phyloP scores from a whole-genome alignment of 805 yeast species.

The Kazachstania psychrophila region DNA sequence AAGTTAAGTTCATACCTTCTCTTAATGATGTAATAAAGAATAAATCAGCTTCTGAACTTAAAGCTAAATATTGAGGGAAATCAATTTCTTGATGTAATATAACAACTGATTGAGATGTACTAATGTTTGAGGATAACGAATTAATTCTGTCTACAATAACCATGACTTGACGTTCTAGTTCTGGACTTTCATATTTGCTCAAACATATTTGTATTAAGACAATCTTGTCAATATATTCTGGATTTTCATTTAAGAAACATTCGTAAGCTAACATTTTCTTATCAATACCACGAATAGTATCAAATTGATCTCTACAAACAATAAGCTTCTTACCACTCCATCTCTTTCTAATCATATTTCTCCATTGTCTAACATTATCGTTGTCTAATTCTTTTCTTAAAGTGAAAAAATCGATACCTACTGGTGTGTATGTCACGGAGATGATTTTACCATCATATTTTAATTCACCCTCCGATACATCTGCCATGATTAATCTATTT shows the following conservation, averaged over 20 bases:
- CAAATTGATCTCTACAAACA: conserved; percentile 83
- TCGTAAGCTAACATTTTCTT: conserved; percentile 86
- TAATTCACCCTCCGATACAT: conserved; percentile 52
- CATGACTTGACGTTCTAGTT: conserved; percentile 64
- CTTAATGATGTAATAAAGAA: conserved; percentile 87
- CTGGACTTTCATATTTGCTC: conserved; percentile 48
- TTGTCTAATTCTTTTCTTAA: conserved; percentile 40
- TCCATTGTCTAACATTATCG: conserved; percentile 54
- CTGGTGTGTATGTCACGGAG: conserved; percentile 51
- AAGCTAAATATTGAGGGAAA: conserved; percentile 81
- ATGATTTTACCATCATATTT: conserved; percentile 51
- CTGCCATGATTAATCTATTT: conserved; percentile 73
- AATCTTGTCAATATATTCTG: conserved; percentile 56
- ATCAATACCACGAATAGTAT: conserved; percentile 76
- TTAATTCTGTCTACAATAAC: conserved; percentile 80
- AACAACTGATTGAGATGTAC: conserved; percentile 74
- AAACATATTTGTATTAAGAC: conserved; percentile 78
- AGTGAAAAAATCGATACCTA: conserved; percentile 67
- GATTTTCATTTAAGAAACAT: conserved; percentile 59
- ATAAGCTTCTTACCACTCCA: conserved; percentile 66
- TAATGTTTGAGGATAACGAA: conserved; percentile 59
- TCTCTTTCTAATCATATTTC: conserved; percentile 59
- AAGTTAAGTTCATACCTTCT: conserved; percentile 94
- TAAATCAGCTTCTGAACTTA: conserved; percentile 74
- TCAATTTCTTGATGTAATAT: conserved; percentile 81